A percentile compares a stretch with the other conserved stretches of the same genome.
phyloP scores from a whole-genome alignment of 352 stramenopile genomes.

The Globisporangium megalacanthum region DNA sequence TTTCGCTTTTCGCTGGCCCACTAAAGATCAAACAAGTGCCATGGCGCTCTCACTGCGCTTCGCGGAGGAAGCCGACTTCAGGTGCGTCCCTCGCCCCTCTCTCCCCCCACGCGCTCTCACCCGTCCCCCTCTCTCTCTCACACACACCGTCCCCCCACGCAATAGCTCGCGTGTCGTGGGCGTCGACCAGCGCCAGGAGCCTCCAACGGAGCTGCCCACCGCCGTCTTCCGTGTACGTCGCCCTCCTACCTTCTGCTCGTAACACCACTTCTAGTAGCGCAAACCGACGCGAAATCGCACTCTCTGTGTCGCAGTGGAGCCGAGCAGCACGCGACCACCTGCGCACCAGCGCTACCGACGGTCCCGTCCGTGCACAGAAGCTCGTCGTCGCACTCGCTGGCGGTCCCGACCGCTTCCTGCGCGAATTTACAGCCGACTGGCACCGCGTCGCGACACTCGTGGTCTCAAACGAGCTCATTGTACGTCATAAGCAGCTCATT shows the following conservation, averaged over 20 bases:
- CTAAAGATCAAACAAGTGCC: background rate
- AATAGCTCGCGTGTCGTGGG: slow-evolving; percentile 43
- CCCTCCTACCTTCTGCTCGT: background rate
- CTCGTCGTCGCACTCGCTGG: slow-evolving; percentile 47
- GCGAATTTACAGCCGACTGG: slow-evolving; percentile 41
- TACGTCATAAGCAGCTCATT: slow-evolving; percentile 13
- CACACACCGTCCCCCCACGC: background rate
- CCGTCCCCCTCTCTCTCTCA: no score
- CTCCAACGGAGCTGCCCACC: slow-evolving; percentile 18
- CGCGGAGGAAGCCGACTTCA: slow-evolving; percentile 49
- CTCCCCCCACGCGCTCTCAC: no score
- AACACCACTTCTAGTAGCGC: background rate
- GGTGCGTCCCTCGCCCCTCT: slow-evolving; percentile 18
- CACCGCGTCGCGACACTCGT: slow-evolving; percentile 41
- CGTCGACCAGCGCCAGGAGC: slow-evolving; percentile 21
- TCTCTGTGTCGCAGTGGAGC: slow-evolving; percentile 34
- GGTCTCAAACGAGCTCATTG: slow-evolving; percentile 40
- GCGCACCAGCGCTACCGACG: background rate
- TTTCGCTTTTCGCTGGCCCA: background rate
- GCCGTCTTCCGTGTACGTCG: slow-evolving; percentile 55
- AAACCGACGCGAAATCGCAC: background rate
- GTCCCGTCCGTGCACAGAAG: slow-evolving; percentile 19
- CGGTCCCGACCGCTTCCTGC: slow-evolving; percentile 38
- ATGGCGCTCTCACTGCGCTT: slow-evolving; percentile 42
- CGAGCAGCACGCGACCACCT: slow-evolving; percentile 25